Conservation (phyloP, 1,284 basidiomycete genomes). For the Melanopsichium pennsylvanicum region DNA sequence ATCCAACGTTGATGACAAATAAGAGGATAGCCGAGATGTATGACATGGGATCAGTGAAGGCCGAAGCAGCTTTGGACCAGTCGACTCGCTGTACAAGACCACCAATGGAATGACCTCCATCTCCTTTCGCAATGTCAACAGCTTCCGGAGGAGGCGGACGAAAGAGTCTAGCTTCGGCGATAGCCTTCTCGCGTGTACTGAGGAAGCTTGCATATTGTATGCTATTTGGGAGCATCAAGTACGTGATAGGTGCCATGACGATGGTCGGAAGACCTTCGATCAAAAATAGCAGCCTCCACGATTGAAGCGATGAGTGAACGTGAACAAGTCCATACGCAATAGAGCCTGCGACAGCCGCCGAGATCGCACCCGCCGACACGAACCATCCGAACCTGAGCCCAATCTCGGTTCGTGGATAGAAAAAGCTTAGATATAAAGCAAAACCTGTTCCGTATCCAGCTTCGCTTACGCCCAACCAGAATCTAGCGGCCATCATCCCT, state of each 20-base stretch:
- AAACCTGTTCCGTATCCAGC: conserved; percentile 58
- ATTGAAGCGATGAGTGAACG: conserved; percentile 34
- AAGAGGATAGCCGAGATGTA: conserved; percentile 49
- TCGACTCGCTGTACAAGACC: conserved; percentile 11
- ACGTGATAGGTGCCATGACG: conserved; percentile 47
- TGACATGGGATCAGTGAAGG: conserved; percentile 50
- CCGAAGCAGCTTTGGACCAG: conserved; percentile 32
- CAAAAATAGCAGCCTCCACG: conserved; percentile 57
- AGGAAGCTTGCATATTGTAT: conserved; percentile 53
- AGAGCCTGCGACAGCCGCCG: conserved; percentile 48
- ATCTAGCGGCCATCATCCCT: conserved; percentile 53
- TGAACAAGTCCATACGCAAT: conserved; percentile 60
- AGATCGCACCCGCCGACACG: conserved; percentile 32
- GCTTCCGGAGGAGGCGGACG: conserved; percentile 24
- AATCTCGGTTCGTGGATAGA: conserved; percentile 59
- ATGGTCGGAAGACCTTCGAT: conserved; percentile 61
- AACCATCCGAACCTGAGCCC: conserved; percentile 56
- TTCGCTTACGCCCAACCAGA: conserved; percentile 57
- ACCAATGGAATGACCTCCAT: background rate
- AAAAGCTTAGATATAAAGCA: conserved; percentile 54
- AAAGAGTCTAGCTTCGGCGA: conserved; percentile 52
- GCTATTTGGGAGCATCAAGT: conserved; percentile 52
- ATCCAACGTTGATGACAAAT: conserved; percentile 61
- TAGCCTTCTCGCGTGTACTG: conserved; percentile 43
- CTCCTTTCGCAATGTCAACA: background rate